Evolutionary conservation across 495 filamentous ascomycete species (phyloP), one percentile per base, ranked within the genome.

Genomic region (Aspergillus bertholletiae): DNA sequence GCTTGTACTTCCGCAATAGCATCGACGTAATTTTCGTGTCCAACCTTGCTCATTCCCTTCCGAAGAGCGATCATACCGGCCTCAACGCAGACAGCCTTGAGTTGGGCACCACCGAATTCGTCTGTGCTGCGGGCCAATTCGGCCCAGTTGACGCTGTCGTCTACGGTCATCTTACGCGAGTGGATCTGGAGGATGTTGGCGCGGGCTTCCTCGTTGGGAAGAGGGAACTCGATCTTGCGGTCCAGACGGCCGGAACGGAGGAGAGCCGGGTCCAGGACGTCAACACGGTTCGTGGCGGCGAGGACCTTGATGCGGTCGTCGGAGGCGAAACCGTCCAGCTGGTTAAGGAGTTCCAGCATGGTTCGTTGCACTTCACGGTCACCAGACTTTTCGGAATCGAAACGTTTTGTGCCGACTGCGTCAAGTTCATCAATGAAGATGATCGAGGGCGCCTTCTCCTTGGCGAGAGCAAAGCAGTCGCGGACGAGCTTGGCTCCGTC

Each of bases 341-440:
- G 94, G 77, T 99, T 99, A 59, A 99, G 88, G 24, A 99, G 83
- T 68, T 99, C 94, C 74, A 99, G 77, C 94, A 99, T 99, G 46
- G 94, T 99, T 70, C 94, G 83, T 76, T 99, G 94, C 49, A 99
- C 94, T 78, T 99, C 94, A 69, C 94, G 83, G 68, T 99, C 94
- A 73, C 94, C 94, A 55, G 87, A 91, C 80, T 99, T 99, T 71
- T 97, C 95, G 62, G 89, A 94, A 72, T 99, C 94, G 78, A 99
- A 99, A 64, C 94, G 94, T 74, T 98, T 98, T 24, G 94, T 98
- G 47, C 94, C 94, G 5, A 98, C 85, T 56, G 94, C 94, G 68
- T 98, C 94, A 50, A 98, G 78, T 75, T 98, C 94, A 75, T 98
- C 94, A 66, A 98, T 98, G 82, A 98, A 99, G 72, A 99, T 99